Percentiles rank a stretch among this genome's conserved stretches.
These are phyloP conservation scores for Russula lepida DNA, from an alignment of 768 basidiomycete species.

Conservation along the genomic window DNA sequence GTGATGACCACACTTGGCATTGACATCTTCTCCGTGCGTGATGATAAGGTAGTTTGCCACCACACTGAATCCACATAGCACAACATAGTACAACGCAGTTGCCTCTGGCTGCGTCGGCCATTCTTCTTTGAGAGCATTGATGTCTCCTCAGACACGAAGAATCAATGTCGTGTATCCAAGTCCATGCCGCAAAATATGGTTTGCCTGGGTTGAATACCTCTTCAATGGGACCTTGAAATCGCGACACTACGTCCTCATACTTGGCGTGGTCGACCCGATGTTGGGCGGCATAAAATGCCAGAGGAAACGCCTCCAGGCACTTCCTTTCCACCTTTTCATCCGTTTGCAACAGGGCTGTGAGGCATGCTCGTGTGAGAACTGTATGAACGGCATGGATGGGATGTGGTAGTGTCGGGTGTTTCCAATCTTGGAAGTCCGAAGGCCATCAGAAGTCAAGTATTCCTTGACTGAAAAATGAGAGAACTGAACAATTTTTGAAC, in stretches of 20 bases:
- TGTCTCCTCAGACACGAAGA: too few species aligned
- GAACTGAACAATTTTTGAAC: not conserved
- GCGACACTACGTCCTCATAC: not conserved
- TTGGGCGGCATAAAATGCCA: not conserved
- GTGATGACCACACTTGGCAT: not conserved
- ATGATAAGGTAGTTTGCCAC: not conserved
- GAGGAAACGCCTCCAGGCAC: not conserved
- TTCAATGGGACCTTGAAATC: not conserved
- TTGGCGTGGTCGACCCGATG: not conserved
- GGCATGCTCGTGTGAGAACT: not conserved
- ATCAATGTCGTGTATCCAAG: not conserved
- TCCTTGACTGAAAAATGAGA: not conserved
- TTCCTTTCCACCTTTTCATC: not conserved
- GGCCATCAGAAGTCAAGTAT: not conserved
- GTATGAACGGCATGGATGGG: not conserved
- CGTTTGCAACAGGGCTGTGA: not conserved
- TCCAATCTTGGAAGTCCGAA: not conserved
- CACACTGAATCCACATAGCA: not conserved
- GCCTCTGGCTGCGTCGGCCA: too few species aligned
- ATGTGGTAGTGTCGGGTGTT: not conserved
- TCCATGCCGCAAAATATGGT: not conserved
- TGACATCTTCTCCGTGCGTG: not conserved
- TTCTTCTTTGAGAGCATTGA: too few species aligned
- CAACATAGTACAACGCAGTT: not conserved
- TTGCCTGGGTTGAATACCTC: not conserved